Conservation (phyloP, 805 yeast genomes). For the Candida endomychidarum region DNA sequence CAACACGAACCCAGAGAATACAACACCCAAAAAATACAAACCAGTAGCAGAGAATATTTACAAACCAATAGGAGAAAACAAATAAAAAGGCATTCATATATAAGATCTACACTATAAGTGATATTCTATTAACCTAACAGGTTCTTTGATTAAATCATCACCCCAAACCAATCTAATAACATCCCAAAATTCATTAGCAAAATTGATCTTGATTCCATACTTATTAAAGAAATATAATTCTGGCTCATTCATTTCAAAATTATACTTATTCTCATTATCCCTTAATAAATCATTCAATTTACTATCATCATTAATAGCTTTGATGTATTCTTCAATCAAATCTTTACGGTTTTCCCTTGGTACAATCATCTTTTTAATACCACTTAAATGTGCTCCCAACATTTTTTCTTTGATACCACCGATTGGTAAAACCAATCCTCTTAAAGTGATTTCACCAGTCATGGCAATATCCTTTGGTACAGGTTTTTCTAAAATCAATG, state of each 20-base stretch:
- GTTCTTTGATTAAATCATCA: constrained; percentile 34
- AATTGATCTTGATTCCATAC: constrained; percentile 57
- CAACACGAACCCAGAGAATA: too few species aligned
- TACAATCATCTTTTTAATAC: constrained; percentile 54
- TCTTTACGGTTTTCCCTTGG: constrained; percentile 73
- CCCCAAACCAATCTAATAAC: constrained; percentile 74
- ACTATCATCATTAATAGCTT: constrained; percentile 33
- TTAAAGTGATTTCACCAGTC: constrained; percentile 83
- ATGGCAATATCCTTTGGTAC: constrained; percentile 59
- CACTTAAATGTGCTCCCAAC: constrained; percentile 73
- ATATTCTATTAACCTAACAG: constrained; percentile 30
- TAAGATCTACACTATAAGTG: constrained; percentile 25
- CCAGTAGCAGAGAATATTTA: too few species aligned
- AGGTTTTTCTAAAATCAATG: constrained; percentile 43
- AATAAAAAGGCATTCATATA: too few species aligned
- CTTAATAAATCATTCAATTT: constrained; percentile 35
- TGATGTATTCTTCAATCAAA: constrained; percentile 56
- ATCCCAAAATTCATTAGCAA: constrained; percentile 78
- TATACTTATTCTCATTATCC: constrained; percentile 31
- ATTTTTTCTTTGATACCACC: constrained; percentile 81
- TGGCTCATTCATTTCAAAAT: constrained; percentile 42
- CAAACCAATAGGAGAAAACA: too few species aligned
- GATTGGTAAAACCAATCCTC: constrained; percentile 77
- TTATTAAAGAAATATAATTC: constrained; percentile 52
- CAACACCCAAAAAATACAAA: too few species aligned